These are phyloP conservation scores for Apiospora phragmitis DNA, from an alignment of 2,329 filamentous ascomycete species.

Conservation along the genomic window DNA sequence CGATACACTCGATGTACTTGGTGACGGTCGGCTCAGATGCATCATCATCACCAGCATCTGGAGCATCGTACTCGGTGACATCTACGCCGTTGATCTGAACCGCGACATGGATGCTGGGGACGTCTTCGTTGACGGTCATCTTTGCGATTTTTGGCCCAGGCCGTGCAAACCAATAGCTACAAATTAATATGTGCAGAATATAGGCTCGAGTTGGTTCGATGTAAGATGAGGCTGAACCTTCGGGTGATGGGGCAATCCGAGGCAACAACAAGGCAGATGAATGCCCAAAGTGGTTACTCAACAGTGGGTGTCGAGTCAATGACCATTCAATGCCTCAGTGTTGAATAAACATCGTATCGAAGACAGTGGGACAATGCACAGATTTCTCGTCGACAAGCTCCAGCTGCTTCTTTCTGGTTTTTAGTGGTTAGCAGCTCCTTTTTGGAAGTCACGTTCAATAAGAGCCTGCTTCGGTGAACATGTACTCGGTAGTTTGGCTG, in stretches of 20 bases:
- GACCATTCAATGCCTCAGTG: neutral
- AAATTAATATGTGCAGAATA: neutral
- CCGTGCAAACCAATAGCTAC: neutral
- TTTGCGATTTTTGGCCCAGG: neutral
- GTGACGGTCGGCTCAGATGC: constrained; percentile 15
- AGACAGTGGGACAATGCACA: neutral
- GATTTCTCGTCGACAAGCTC: neutral
- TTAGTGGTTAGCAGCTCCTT: neutral
- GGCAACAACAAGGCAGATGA: neutral
- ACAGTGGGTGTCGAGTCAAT: neutral
- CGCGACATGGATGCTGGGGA: constrained; percentile 26
- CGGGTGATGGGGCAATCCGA: neutral
- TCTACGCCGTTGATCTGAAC: constrained; percentile 21
- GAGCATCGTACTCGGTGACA: constrained; percentile 27
- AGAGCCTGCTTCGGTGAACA: neutral
- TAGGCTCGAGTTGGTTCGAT: neutral
- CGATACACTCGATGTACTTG: constrained; percentile 33
- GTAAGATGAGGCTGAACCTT: neutral
- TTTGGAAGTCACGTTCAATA: neutral
- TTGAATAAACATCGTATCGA: neutral
- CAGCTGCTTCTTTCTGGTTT: neutral
- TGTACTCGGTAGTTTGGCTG: neutral
- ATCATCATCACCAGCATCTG: constrained; percentile 19
- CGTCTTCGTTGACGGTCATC: constrained; percentile 28
- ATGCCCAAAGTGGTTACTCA: neutral